Evolutionary conservation across 768 basidiomycete genomes (phyloP).

Genomic region (Glaciozyma antarctica): DNA sequence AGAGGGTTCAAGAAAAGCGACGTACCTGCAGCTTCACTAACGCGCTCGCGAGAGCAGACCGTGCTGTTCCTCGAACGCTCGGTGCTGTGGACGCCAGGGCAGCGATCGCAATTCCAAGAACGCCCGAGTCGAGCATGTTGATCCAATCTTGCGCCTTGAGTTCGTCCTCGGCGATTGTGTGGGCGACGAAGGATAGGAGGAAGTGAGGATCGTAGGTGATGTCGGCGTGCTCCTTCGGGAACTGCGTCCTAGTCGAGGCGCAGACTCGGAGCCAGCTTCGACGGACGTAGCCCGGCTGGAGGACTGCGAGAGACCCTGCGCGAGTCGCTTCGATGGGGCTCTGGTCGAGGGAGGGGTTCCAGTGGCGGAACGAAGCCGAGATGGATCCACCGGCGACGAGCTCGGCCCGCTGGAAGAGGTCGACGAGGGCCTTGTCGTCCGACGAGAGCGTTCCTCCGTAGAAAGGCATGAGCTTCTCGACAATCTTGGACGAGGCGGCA

Average conservation of each 20-base stretch:
- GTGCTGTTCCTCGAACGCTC: slow-evolving; percentile 51
- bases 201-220: slow-evolving; percentile 74
- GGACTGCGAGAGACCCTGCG: slow-evolving; percentile 47
- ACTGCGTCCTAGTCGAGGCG: slow-evolving; percentile 43
- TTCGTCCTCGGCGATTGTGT: slow-evolving; percentile 52
- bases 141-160: slow-evolving; percentile 64
- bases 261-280: slow-evolving; percentile 59
- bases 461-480: slow-evolving; percentile 63
- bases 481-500: slow-evolving; percentile 25
- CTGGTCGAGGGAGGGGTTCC: slow-evolving; percentile 51
- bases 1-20: slow-evolving; percentile 9
- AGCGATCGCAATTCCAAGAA: slow-evolving; percentile 62
- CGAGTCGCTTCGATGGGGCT: slow-evolving; percentile 54
- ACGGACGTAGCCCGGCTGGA: slow-evolving; percentile 51
- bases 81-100: slow-evolving; percentile 59
- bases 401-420: slow-evolving; percentile 22
- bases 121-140: slow-evolving; percentile 70
- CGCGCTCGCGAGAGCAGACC: slow-evolving; percentile 52
- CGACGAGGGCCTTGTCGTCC: slow-evolving; percentile 57
- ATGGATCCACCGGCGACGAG: slow-evolving; percentile 43
- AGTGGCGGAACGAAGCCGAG: slow-evolving; percentile 65
- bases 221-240: slow-evolving; percentile 35
- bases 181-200: slow-evolving; percentile 56
- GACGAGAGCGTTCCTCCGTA: slow-evolving; percentile 64
- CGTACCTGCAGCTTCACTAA: slow-evolving; percentile 58